Conservation (phyloP, 768 basidiomycete species). For the Kwoniella sp. region DNA sequence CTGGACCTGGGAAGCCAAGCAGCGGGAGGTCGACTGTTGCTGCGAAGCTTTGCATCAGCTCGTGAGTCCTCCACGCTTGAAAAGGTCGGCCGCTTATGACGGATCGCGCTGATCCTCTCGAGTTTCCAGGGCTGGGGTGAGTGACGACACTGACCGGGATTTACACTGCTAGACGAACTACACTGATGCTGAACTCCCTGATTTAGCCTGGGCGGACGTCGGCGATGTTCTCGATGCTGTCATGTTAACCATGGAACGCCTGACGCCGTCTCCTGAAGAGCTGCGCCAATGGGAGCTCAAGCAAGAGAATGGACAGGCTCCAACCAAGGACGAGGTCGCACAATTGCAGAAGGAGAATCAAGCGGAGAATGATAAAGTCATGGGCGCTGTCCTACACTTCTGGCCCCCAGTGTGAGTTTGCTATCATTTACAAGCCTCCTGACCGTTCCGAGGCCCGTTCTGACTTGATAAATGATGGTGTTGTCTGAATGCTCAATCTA, state of each 20-base stretch:
- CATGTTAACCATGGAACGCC: slow-evolving; percentile 39
- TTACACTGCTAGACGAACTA: too few species aligned
- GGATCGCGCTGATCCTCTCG: background rate
- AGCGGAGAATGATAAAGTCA: background rate
- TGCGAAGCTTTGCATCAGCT: slow-evolving; percentile 40
- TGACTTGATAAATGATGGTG: background rate
- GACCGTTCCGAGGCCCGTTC: background rate
- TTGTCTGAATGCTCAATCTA: background rate
- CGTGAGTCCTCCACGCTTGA: slow-evolving; percentile 16
- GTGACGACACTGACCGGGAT: background rate
- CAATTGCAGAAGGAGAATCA: slow-evolving; percentile 2
- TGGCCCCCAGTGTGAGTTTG: slow-evolving; percentile 28
- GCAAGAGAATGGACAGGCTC: background rate
- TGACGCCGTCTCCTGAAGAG: slow-evolving; percentile 30
- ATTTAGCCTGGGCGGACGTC: slow-evolving; percentile 36
- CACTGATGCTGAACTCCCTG: too few species aligned
- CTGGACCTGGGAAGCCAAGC: slow-evolving; percentile 44
- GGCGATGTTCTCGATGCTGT: slow-evolving; percentile 30
- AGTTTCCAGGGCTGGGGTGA: slow-evolving; percentile 32
- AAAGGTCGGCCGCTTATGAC: background rate
- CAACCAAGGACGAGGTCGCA: background rate
- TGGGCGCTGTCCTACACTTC: slow-evolving; percentile 14
- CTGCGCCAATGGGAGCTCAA: slow-evolving; percentile 14
- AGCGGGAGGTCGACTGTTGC: slow-evolving; percentile 26
- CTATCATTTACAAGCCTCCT: too few species aligned